phyloP scores from a whole-genome alignment of 2,329 filamentous ascomycete genomes.

The Hypoxylon sp. region DNA sequence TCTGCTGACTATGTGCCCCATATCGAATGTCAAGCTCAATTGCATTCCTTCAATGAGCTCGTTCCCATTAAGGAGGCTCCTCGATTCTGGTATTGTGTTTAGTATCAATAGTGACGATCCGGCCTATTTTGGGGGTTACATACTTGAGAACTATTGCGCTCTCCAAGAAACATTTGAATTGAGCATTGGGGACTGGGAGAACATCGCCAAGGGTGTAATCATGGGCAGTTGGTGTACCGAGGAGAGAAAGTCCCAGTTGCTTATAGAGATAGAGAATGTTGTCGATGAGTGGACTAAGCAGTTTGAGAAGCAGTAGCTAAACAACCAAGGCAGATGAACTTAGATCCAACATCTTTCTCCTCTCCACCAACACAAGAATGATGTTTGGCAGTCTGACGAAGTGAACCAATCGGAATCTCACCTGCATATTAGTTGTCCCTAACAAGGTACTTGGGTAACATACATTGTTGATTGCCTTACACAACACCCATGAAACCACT shows the following conservation, averaged over 20 bases:
- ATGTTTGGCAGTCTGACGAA: constrained; percentile 1
- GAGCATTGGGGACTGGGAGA: constrained; percentile 75
- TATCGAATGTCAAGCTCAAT: constrained; percentile 78
- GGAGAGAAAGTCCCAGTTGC: constrained; percentile 72
- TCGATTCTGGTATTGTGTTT: constrained; percentile 76
- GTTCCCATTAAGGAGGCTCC: constrained; percentile 73
- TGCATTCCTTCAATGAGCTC: constrained; percentile 68
- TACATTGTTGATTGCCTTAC: constrained; percentile 11
- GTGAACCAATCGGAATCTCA: not conserved
- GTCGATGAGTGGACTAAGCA: constrained; percentile 47
- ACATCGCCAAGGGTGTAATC: constrained; percentile 73
- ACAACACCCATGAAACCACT: not conserved
- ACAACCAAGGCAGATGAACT: not conserved
- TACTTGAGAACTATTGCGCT: constrained; percentile 81
- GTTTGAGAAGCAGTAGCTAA: constrained; percentile 6
- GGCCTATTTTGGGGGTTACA: constrained; percentile 82
- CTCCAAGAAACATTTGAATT: constrained; percentile 80
- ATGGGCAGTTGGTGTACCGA: constrained; percentile 78
- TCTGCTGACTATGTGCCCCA: constrained; percentile 79
- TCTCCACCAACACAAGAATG: not conserved
- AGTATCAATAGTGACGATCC: constrained; percentile 83
- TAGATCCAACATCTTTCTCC: not conserved
- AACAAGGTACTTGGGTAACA: constrained; percentile 2
- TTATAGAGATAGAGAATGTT: constrained; percentile 62
- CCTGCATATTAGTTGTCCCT: not conserved